Evolutionary conservation across 75 land plant genomes (phyloP).

Genomic region (Picea sitchensis): DNA sequence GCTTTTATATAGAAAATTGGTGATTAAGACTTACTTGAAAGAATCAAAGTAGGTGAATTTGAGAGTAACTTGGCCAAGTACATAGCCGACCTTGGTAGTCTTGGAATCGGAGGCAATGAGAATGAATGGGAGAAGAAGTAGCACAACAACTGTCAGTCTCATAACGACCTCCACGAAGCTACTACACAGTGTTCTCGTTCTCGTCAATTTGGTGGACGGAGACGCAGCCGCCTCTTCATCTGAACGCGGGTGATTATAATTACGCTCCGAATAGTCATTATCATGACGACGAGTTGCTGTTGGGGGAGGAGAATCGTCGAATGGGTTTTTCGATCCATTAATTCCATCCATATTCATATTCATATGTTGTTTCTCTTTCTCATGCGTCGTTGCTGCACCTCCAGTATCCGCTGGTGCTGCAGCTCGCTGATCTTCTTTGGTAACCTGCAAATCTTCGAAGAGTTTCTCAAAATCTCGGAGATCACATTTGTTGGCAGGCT

Average conservation of each 20-base stretch:
- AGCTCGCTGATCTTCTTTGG: background rate
- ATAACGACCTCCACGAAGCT: constrained; percentile 9
- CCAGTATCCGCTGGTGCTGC: too few relatives aligned
- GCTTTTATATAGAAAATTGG: too few relatives aligned
- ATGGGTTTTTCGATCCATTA: background rate
- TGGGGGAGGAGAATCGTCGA: background rate
- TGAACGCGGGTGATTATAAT: too few relatives aligned
- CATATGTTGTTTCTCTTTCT: background rate
- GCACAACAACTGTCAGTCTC: background rate
- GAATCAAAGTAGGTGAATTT: background rate
- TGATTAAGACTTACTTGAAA: background rate
- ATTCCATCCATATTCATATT: background rate
- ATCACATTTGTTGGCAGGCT: background rate
- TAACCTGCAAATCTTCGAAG: constrained; percentile 4
- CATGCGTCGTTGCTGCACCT: background rate
- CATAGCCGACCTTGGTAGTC: background rate
- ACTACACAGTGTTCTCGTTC: background rate
- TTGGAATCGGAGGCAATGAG: constrained; percentile 11
- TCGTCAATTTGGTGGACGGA: background rate
- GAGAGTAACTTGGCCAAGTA: background rate
- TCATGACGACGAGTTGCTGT: too few relatives aligned
- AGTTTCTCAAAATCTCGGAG: background rate
- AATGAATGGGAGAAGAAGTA: constrained; percentile 2
- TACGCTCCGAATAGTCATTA: too few relatives aligned
- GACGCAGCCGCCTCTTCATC: background rate